Evolutionary conservation across 2,329 filamentous ascomycete species (phyloP).

Genomic region (Pseudofabraea citricarpa): DNA sequence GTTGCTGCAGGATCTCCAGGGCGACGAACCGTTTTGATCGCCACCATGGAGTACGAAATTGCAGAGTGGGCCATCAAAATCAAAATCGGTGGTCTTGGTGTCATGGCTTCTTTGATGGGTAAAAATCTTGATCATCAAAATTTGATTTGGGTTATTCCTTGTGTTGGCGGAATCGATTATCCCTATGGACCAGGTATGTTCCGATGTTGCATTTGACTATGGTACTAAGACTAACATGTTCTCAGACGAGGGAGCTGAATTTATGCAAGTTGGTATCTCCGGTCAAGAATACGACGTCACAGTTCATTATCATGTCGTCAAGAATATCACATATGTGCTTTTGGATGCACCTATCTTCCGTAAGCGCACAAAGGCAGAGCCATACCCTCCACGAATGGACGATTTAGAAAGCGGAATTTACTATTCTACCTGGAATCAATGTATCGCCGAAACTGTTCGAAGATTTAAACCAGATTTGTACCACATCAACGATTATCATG

Average conservation of each 20-base stretch:
- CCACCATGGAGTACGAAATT: constrained; percentile 68
- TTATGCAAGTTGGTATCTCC: constrained; percentile 57
- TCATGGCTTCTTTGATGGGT: constrained; percentile 63
- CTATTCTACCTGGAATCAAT: constrained; percentile 66
- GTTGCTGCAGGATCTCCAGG: constrained; percentile 1
- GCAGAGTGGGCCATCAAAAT: constrained; percentile 66
- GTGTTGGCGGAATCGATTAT: constrained; percentile 59
- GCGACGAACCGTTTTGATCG: constrained; percentile 54
- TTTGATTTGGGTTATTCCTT: constrained; percentile 57
- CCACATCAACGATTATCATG: constrained; percentile 62
- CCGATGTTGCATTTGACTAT: neutral
- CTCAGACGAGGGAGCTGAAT: constrained; percentile 50
- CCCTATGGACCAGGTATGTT: constrained; percentile 28
- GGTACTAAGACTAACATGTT: neutral
- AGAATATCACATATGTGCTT: constrained; percentile 64
- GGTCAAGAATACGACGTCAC: constrained; percentile 54
- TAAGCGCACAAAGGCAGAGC: constrained; percentile 54
- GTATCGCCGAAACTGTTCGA: constrained; percentile 57
- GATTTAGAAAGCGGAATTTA: constrained; percentile 62
- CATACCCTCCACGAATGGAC: constrained; percentile 64
- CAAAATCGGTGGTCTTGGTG: constrained; percentile 64
- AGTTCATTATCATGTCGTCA: constrained; percentile 56
- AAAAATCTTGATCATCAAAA: constrained; percentile 60
- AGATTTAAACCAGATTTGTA: constrained; percentile 59
- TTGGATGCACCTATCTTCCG: constrained; percentile 55